A percentile compares a stretch with the other conserved stretches of the same genome.
These are phyloP conservation scores for Hyaloperonospora arabidopsidis DNA, from an alignment of 352 stramenopile genomes.

Conservation along the genomic window DNA sequence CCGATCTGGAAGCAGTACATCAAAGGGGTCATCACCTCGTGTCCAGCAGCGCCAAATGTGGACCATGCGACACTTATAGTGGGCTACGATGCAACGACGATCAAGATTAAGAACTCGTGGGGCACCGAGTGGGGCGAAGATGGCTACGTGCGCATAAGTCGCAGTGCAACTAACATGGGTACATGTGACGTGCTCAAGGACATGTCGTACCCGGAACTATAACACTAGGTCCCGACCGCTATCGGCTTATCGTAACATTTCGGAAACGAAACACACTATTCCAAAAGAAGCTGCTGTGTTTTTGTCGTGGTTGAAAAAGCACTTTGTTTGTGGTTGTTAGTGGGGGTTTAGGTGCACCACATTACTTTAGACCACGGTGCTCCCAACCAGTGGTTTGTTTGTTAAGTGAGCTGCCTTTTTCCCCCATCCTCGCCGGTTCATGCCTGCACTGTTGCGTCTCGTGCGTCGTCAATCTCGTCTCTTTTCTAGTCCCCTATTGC, in stretches of 20 bases:
- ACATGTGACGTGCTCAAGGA: constrained; percentile 46
- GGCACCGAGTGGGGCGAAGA: constrained; percentile 90
- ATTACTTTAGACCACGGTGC: neutral
- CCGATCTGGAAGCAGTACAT: constrained; percentile 96
- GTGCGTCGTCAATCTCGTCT: constrained; percentile 11
- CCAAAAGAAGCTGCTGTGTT: too few species aligned
- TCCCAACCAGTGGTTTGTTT: too few species aligned
- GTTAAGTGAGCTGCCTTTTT: too few species aligned
- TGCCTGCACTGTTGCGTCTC: constrained; percentile 18
- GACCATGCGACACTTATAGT: constrained; percentile 96
- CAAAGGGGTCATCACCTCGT: constrained; percentile 78
- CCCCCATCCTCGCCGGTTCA: constrained; percentile 3
- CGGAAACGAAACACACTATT: too few species aligned
- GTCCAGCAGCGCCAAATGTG: constrained; percentile 64
- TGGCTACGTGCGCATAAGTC: constrained; percentile 90
- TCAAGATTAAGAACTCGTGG: constrained; percentile 98
- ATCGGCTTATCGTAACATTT: too few species aligned
- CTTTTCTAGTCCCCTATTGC: neutral
- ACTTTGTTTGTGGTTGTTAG: neutral
- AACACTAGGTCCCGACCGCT: too few species aligned
- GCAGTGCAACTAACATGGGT: constrained; percentile 52
- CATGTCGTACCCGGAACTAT: constrained; percentile 46
- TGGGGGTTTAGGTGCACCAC: neutral
- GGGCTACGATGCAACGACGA: constrained; percentile 86
- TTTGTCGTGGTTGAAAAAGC: too few species aligned